Evolutionary conservation across 164 flowering plant species (phyloP), one percentile per base, ranked within the genome.

Genomic region (Macadamia tetraphylla): DNA sequence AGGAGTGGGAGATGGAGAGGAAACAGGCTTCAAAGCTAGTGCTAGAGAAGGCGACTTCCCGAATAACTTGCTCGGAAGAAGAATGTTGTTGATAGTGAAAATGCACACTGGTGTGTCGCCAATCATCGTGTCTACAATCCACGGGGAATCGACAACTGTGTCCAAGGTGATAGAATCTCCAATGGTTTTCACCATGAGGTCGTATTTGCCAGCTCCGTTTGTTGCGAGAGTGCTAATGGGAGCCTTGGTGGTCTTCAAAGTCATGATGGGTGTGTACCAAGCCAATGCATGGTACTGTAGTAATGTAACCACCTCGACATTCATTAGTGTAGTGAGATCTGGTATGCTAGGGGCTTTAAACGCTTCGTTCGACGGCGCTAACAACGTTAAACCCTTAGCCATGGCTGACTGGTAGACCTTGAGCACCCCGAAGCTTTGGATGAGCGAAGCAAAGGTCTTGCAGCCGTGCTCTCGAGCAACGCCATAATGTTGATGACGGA

Each of bases 341-440:
- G 98, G 93, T 5, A 76, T 71, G 11, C 76, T 87, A 3, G 42
- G 60, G 1, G 78, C 85, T 73, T 88, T 88, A 62, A 91, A 90
- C 44, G 97, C 97, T 69, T 84, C 92, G 63, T 94, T 97, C 49
- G 62, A 66, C 6, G 96, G 97, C 0, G 96, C 98, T 30, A 94
- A 91, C 0, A 94, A 15, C n/a, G 98, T 94, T 64, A 94, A 67
- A 0, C 97, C 98, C 58, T 88, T 87, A 1, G 58, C 84, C 2
- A 76, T 42, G 6, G 85, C 90, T 0, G 85, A 65, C 62, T 83
- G 70, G 71, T 77, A 94, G 0, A 73, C 77, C 67, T 88, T 91
- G 40, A 88, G 4, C 10, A 94, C 97, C 0, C 48, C 96, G 23
- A 23, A 89, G 0, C 98, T 97, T 5, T 92, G 93, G 23, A 23